These are phyloP conservation scores for Diaporthe australafricana DNA, from an alignment of 2,329 filamentous ascomycete species.

Conservation along the genomic window DNA sequence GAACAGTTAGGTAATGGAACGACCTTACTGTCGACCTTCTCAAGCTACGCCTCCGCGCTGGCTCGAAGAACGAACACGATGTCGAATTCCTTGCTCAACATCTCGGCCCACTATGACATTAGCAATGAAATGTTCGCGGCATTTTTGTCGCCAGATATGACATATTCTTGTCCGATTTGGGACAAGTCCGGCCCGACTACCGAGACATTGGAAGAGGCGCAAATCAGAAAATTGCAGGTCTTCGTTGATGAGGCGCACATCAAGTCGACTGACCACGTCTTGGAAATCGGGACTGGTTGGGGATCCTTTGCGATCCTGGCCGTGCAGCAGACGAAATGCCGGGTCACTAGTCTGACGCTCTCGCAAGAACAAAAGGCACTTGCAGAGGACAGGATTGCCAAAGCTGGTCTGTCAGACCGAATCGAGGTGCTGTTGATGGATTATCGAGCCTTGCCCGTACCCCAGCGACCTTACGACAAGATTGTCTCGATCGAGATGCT, in stretches of 20 bases:
- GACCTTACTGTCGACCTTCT: slow-evolving; percentile 70
- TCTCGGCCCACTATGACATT: slow-evolving; percentile 80
- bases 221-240: slow-evolving; percentile 73
- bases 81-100: slow-evolving; percentile 71
- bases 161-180: slow-evolving; percentile 80
- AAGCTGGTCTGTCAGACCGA: slow-evolving; percentile 67
- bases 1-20: slow-evolving; percentile 72
- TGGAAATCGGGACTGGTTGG: slow-evolving; percentile 84
- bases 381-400: slow-evolving; percentile 72
- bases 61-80: slow-evolving; percentile 69
- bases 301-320: slow-evolving; percentile 79
- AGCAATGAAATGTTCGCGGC: slow-evolving; percentile 82
- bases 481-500: slow-evolving; percentile 83
- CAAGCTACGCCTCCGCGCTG: slow-evolving; percentile 67
- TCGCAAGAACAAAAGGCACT: slow-evolving; percentile 76
- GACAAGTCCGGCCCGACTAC: slow-evolving; percentile 53
- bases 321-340: slow-evolving; percentile 73
- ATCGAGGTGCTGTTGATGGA: slow-evolving; percentile 77
- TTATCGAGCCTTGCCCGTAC: slow-evolving; percentile 71
- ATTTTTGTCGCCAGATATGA: slow-evolving; percentile 81
- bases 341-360: slow-evolving; percentile 76
- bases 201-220: slow-evolving; percentile 73
- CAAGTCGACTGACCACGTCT: slow-evolving; percentile 73
- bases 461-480: slow-evolving; percentile 72
- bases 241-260: slow-evolving; percentile 75